A percentile compares a stretch with the other conserved stretches of the same genome.
phyloP scores from a whole-genome alignment of 768 basidiomycete genomes.

The Pleurotus tuoliensis region DNA sequence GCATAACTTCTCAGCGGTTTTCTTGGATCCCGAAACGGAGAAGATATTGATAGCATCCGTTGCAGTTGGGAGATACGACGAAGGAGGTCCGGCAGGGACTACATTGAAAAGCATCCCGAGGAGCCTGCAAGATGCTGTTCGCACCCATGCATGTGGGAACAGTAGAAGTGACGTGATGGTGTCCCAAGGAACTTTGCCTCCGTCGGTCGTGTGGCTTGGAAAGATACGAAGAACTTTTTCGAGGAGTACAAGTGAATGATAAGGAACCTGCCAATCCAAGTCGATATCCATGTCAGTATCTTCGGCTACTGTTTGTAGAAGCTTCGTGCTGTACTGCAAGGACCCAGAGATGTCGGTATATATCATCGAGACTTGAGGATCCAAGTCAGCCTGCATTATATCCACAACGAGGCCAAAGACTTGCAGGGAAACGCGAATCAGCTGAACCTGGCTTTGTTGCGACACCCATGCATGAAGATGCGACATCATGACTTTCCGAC shows the following conservation, averaged over 20 bases:
- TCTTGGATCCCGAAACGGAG: slow-evolving; percentile 54
- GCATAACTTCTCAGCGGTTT: slow-evolving; percentile 69
- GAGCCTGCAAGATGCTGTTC: slow-evolving; percentile 73
- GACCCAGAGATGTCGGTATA: slow-evolving; percentile 52
- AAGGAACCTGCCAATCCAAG: slow-evolving; percentile 77
- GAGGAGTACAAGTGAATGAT: slow-evolving; percentile 70
- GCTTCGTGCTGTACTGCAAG: slow-evolving; percentile 40
- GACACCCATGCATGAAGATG: slow-evolving; percentile 80
- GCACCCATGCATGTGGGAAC: slow-evolving; percentile 95
- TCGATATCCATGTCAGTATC: slow-evolving; percentile 45
- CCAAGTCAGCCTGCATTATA: slow-evolving; percentile 44
- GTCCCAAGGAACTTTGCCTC: slow-evolving; percentile 57
- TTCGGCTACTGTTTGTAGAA: slow-evolving; percentile 39
- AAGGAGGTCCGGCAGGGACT: slow-evolving; percentile 38
- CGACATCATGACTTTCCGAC: slow-evolving; percentile 51
- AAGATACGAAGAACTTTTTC: slow-evolving; percentile 58
- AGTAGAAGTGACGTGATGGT: slow-evolving; percentile 62
- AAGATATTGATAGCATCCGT: slow-evolving; percentile 34
- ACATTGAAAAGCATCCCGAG: slow-evolving; percentile 67
- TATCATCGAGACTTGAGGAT: slow-evolving; percentile 42
- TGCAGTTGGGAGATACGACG: slow-evolving; percentile 21
- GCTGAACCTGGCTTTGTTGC: slow-evolving; percentile 52
- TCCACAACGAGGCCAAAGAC: slow-evolving; percentile 83
- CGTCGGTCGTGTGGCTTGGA: slow-evolving; percentile 42
- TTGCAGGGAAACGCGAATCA: slow-evolving; percentile 74